Evolutionary conservation across 1,284 basidiomycete species (phyloP).

Genomic region (Ganoderma resinaceum): DNA sequence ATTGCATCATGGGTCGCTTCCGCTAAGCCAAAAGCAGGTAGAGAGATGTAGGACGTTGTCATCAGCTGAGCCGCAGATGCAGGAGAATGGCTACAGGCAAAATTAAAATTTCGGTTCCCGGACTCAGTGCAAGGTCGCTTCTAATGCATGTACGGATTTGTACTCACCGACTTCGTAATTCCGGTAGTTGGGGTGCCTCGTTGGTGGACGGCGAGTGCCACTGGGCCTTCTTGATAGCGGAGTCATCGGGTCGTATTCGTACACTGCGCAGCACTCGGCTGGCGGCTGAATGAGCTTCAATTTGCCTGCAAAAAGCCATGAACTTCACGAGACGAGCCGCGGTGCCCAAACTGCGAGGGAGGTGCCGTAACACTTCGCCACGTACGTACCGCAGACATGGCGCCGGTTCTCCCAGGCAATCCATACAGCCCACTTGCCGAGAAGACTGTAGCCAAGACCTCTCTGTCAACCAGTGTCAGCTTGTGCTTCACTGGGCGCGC

Average conservation of each 20-base stretch:
- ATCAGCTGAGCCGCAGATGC: slow-evolving; percentile 17
- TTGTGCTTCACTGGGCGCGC: background rate
- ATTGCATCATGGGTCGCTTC: slow-evolving; percentile 13
- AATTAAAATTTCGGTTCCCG: slow-evolving; percentile 2
- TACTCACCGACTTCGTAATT: background rate
- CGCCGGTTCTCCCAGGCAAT: background rate
- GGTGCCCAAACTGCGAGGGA: background rate
- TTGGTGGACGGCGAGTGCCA: background rate
- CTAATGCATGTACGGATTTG: background rate
- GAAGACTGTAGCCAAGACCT: background rate
- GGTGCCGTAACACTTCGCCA: slow-evolving; percentile 9
- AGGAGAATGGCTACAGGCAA: background rate
- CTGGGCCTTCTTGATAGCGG: background rate
- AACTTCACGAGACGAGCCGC: background rate
- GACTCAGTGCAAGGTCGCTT: background rate
- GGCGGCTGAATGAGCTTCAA: background rate
- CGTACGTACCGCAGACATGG: background rate
- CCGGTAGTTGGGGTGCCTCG: background rate
- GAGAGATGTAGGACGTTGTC: background rate
- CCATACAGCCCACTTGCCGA: background rate
- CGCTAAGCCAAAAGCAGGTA: background rate
- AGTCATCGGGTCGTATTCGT: background rate
- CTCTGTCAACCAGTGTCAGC: background rate
- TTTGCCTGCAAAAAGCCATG: background rate
- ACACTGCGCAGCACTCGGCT: background rate